Evolutionary conservation across 2,329 filamentous ascomycete genomes (phyloP).

Genomic region (Apiospora arundinis): DNA sequence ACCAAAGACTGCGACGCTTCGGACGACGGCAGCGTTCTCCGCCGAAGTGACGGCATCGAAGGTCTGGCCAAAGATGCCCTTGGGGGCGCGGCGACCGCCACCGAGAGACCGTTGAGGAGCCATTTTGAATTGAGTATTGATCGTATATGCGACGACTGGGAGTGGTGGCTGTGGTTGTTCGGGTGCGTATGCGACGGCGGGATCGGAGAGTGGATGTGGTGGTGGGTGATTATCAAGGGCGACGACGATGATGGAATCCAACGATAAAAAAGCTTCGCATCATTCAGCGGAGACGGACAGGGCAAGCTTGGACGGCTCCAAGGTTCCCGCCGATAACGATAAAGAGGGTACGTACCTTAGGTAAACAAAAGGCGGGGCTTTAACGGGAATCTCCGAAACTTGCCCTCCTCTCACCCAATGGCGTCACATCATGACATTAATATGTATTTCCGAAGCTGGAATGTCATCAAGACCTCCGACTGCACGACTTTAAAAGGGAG

Average conservation of each 20-base stretch:
- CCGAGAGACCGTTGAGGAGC: conserved; percentile 66
- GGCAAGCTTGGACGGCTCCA: background rate
- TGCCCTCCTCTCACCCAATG: conserved; percentile 7
- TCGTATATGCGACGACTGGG: background rate
- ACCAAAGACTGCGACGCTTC: conserved; percentile 71
- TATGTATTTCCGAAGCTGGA: background rate
- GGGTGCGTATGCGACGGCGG: conserved; percentile 4
- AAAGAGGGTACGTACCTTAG: conserved; percentile 4
- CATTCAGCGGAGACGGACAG: background rate
- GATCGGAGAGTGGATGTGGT: background rate
- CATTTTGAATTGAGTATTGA: conserved; percentile 51
- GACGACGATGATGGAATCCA: conserved; percentile 3
- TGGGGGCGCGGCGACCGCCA: conserved; percentile 52
- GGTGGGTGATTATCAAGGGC: background rate
- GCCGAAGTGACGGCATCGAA: conserved; percentile 69
- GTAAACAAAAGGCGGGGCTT: background rate
- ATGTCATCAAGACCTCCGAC: conserved; percentile 5
- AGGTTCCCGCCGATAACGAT: conserved; percentile 1
- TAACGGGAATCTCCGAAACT: background rate
- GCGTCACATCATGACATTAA: conserved; percentile 10
- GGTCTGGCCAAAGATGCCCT: conserved; percentile 62
- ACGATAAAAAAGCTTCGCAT: conserved; percentile 12
- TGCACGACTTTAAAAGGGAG: background rate
- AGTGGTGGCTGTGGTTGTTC: background rate
- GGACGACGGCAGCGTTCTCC: conserved; percentile 73